These are phyloP conservation scores for Irpex lacteus DNA, from an alignment of 1,284 basidiomycete genomes.

Conservation along the genomic window DNA sequence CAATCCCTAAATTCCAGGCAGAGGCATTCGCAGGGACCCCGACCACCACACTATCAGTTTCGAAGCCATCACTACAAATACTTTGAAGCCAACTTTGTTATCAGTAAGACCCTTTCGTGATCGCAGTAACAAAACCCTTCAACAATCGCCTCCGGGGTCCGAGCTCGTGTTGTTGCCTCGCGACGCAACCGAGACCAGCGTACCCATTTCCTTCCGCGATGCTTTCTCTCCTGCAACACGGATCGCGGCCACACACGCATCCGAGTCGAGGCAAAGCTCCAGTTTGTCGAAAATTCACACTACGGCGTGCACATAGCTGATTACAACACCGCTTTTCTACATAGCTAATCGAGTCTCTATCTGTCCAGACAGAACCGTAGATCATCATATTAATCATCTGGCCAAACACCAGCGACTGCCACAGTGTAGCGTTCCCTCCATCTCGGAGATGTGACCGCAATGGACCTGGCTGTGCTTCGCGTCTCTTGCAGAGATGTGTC, in stretches of 20 bases:
- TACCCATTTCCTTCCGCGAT: constrained; percentile 13
- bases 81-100: not conserved
- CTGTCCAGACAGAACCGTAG: not conserved
- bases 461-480: not conserved
- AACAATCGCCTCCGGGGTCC: constrained; percentile 4
- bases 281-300: not conserved
- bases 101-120: not conserved
- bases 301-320: not conserved
- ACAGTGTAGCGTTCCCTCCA: not conserved
- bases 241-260: not conserved
- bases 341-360: too few relatives aligned
- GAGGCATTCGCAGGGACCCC: constrained; percentile 12
- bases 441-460: not conserved
- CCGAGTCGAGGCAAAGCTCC: not conserved
- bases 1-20: constrained; percentile 12
- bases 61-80: not conserved
- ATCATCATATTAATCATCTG: not conserved
- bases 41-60: not conserved
- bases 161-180: constrained; percentile 8
- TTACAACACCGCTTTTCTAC: not conserved
- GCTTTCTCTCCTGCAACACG: not conserved
- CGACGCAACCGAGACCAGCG: constrained; percentile 7
- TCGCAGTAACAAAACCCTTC: not conserved
- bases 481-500: not conserved
- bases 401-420: not conserved